Base-by-base conservation (phyloP, 441 rosid genomes). In the Adansonia rubrostipa region DNA sequence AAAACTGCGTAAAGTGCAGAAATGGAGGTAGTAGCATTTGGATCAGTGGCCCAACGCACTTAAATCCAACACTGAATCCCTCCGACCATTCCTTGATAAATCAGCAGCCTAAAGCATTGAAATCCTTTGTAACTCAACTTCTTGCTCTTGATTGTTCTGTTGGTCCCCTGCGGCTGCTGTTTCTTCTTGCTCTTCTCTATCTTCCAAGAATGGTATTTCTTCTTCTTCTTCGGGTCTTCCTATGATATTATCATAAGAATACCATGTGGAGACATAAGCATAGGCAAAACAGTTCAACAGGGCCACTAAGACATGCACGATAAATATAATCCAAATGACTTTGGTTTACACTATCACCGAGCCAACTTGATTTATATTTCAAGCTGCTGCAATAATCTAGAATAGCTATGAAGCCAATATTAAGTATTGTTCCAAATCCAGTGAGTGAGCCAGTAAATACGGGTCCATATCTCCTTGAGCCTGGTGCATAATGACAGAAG, bases 391-490 rank as follows among this genome's bases (percentile, higher is more conserved):
- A 72, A 9, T 53, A 72, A 4, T 72, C 75, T 54, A 72, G 28
- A 33, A 72, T n/a, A 33, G 15, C 47, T 33, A 71, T 2, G 63
- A 71, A 71, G 2, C 48, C 63, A 9, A 71, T 9, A 63, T 9
- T 71, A 71, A 54, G 47, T 53, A 72, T 0, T 10, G 63, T 9
- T 54, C 63, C 75, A 2, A 72, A 36, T 36, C 75, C 75, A 0
- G 50, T 10, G 5, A 72, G 63, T 8, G 63, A 9, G 9, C 28
- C 17, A 17, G 50, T 10, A 57, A 72, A 71, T n/a, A n/a, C 63
- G 9, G 75, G 48, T 36, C 6, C 75, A 71, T 71, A 71, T 71
- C 75, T 71, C 75, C 75, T 71, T 54, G 75, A 53, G 53, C 56
- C 75, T 7, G 75, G 63, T 28, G 6, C 3, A 2, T 33, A 71